These are phyloP conservation scores for Pseudomassariella vexata DNA, from an alignment of 2,329 filamentous ascomycete species.

Conservation along the genomic window DNA sequence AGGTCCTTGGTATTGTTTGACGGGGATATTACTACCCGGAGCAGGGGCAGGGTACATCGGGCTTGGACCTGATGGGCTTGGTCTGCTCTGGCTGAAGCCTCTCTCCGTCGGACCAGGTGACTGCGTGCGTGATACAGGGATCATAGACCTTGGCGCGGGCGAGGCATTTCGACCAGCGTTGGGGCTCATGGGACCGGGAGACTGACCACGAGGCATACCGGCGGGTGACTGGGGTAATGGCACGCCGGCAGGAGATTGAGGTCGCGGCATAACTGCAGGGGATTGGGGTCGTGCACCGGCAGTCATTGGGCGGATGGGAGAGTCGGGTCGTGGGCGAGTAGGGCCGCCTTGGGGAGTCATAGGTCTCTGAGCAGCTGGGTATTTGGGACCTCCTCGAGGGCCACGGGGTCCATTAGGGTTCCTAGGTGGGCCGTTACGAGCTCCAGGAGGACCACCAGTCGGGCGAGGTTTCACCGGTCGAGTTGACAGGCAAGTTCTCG, in stretches of 20 bases:
- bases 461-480: constrained; percentile 83
- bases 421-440: constrained; percentile 46
- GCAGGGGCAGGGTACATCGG: constrained; percentile 41
- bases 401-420: constrained; percentile 33
- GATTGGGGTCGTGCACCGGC: constrained; percentile 20
- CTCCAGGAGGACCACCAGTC: constrained; percentile 36
- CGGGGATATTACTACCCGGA: constrained; percentile 16
- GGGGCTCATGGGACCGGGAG: constrained; percentile 9
- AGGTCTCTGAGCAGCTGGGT: constrained; percentile 27
- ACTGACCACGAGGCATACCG: constrained; percentile 15
- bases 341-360: constrained; percentile 33
- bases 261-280: constrained; percentile 27
- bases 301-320: constrained; percentile 26
- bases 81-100: constrained; percentile 36
- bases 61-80: constrained; percentile 37
- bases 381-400: constrained; percentile 24
- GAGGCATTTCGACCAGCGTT: constrained; percentile 13
- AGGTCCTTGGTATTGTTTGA: constrained; percentile 23
- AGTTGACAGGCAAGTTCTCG: constrained; percentile 87
- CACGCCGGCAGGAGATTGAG: constrained; percentile 30
- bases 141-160: constrained; percentile 20
- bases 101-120: constrained; percentile 36
- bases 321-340: constrained; percentile 26
- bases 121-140: constrained; percentile 32
- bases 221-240: constrained; percentile 20